Base-by-base conservation (phyloP, 148 eudicot genomes). In the Gaultheria prostrata region DNA sequence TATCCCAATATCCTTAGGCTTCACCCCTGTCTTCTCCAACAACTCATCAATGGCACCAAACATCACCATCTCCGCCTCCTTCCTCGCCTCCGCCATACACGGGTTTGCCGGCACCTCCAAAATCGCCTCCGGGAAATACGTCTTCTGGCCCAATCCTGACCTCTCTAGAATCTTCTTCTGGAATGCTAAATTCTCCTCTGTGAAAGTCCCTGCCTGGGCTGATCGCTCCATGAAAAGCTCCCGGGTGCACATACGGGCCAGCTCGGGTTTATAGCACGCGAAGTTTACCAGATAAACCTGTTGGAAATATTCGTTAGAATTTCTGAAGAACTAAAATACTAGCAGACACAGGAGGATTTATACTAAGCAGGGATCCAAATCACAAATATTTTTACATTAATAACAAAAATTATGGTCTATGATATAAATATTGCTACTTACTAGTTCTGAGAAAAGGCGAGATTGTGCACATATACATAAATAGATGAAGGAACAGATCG, bases 241-340 rank as follows among this genome's bases (percentile, higher is more conserved):
- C 73, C 85, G 80, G 9, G 87, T 72, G 51, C 90, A 87, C 86
- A 85, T 86, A 2, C 80, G 76, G 4, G 73, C 80, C 0, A 84
- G 83, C 1, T 80, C 84, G 26, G 91, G 91, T 79, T 91, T 91
- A 76, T 80, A 89, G 74, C 91, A 89, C 1, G 90, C 73, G 83
- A 89, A 91, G 51, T 91, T 86, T 1, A 91, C 85, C 0, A 91
- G 35, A 61, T 89, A 91, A 15, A 91, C 56, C 70, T 63, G 70
- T 10, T 63, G 13, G 32, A 63, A 63, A 24, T 24, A 63, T 26
- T 63, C 70, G 32, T 63, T 24, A 63, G 70, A 24, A 8, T 59
- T 8, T 1, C 12, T 21, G 3, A 4, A 57, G 2, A 57, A 56
- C 57, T 2, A 54, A 54, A 39, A 39, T 39, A 39, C 43, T 39